Evolutionary conservation across 352 stramenopile species (phyloP), one percentile per base, ranked within the genome.

Genomic region (Globisporangium emineosum): DNA sequence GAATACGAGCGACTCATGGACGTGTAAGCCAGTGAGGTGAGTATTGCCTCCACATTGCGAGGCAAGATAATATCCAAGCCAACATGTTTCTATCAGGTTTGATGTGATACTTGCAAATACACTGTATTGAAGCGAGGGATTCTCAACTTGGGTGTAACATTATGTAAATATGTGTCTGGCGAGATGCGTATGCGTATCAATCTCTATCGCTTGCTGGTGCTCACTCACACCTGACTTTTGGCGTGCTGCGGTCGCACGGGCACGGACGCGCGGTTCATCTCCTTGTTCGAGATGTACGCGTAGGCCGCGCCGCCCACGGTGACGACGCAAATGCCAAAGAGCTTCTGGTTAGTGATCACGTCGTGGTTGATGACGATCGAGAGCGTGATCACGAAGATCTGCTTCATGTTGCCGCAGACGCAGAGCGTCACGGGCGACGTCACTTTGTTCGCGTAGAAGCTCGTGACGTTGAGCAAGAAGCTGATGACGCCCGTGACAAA

Each of bases 401-500:
- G 94, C 76, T 99, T 98, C 62, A 98, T 86, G 77, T 98, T 98
- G 60, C 86, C 91, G 58, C 92, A 94, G 45, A 98, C 96, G 59
- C 83, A 97, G 17, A 98, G 72, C 62, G 93, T 98, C 60, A 98
- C 78, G n/a, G 94, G 86, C 25, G 89, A 97, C 33, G 94, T 98
- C 35, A 98, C 79, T 62, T 98, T 97, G 76, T 98, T 98, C 45
- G 94, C 90, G 70, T 96, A 93, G 64, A 98, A 96, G 64, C 89
- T 98, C 55, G 80, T 96, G 64, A 98, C 83, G 71, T 98, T 98
- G 30, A 98, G 85, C 61, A 96, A 79, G 66, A 98, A 98, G 52
- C 86, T 96, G 42, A 95, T 81, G 25, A 96, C 67, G 42, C 93
- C 93, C 47, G 88, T 97, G 52, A 97, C 51, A n/a, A 94, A 42